These are phyloP conservation scores for Leptomonas pyrrhocoris DNA, from an alignment of 208 protist genomes.

Conservation along the genomic window DNA sequence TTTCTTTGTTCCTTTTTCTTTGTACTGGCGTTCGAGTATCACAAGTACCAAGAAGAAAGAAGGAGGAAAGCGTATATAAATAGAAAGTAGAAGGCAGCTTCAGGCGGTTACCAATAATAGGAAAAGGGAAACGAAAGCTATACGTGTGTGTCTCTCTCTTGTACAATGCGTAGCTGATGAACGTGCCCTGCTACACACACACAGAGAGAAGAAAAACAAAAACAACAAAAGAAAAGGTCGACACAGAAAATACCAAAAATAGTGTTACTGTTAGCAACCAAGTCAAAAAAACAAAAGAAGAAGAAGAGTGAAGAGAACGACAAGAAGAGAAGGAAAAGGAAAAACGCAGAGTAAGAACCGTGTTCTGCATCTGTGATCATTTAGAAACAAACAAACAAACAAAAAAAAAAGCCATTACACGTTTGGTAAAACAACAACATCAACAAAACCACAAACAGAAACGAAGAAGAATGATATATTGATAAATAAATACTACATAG, in stretches of 20 bases:
- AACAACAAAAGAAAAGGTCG: constrained; percentile 4
- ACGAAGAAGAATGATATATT: not conserved
- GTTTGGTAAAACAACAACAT: not conserved
- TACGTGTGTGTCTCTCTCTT: not conserved
- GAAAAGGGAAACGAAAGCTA: constrained; percentile 17
- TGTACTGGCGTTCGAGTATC: not conserved
- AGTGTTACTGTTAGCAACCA: constrained; percentile 5
- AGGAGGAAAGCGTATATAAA: too few relatives aligned
- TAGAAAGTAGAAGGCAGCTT: too few relatives aligned
- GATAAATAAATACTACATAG: not conserved
- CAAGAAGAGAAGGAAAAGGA: constrained; percentile 16
- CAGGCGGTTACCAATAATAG: too few relatives aligned
- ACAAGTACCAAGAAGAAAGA: too few relatives aligned
- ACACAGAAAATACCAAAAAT: too few relatives aligned
- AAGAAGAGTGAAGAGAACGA: constrained; percentile 10
- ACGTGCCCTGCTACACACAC: constrained; percentile 16
- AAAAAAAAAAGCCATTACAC: constrained; percentile 7
- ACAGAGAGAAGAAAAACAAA: not conserved
- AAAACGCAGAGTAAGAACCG: constrained; percentile 11
- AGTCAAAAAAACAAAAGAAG: constrained; percentile 14
- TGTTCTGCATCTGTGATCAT: constrained; percentile 14
- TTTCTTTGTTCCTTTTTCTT: constrained; percentile 11
- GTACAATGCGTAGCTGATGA: constrained; percentile 15
- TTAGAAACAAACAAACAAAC: constrained; percentile 11
- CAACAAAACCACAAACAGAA: not conserved